Percentiles rank a stretch among this genome's conserved stretches.
Conservation (phyloP, 2,329 filamentous ascomycete species). For the Venturiaceae sp. region DNA sequence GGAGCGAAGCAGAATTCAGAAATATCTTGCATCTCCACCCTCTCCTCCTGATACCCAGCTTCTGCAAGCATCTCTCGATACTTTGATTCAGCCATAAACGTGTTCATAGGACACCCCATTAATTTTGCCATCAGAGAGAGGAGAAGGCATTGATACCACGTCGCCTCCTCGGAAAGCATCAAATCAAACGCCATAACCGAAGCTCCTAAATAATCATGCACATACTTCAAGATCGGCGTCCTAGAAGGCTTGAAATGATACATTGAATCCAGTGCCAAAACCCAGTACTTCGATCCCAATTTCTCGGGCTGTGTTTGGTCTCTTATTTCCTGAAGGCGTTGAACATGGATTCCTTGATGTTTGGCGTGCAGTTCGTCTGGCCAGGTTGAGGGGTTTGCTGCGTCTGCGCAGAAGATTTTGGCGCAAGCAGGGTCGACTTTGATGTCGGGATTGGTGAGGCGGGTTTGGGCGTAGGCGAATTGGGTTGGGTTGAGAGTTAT, state of each 20-base stretch:
- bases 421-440: conserved; percentile 13
- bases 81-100: conserved; percentile 36
- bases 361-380: conserved; percentile 17
- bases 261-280: conserved; percentile 46
- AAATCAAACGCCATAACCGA: conserved; percentile 48
- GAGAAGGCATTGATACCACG: conserved; percentile 16
- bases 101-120: conserved; percentile 38
- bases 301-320: conserved; percentile 3
- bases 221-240: conserved; percentile 33
- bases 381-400: conserved; percentile 38
- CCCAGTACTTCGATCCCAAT: conserved; percentile 30
- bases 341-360: too few species aligned
- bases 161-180: conserved; percentile 22
- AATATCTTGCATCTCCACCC: conserved; percentile 39
- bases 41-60: conserved; percentile 35
- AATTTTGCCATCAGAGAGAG: conserved; percentile 35
- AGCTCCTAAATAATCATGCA: conserved; percentile 31
- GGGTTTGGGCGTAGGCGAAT: conserved; percentile 23
- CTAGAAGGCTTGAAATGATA: conserved; percentile 49
- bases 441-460: conserved; percentile 4
- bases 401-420: conserved; percentile 39
- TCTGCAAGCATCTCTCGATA: conserved; percentile 37
- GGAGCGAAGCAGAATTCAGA: conserved; percentile 44
- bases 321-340: not conserved
- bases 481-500: conserved; percentile 42